A percentile compares a stretch with the other conserved stretches of the same genome.
phyloP scores from a whole-genome alignment of 2,329 filamentous ascomycete genomes.

The Xylariaceae sp. region DNA sequence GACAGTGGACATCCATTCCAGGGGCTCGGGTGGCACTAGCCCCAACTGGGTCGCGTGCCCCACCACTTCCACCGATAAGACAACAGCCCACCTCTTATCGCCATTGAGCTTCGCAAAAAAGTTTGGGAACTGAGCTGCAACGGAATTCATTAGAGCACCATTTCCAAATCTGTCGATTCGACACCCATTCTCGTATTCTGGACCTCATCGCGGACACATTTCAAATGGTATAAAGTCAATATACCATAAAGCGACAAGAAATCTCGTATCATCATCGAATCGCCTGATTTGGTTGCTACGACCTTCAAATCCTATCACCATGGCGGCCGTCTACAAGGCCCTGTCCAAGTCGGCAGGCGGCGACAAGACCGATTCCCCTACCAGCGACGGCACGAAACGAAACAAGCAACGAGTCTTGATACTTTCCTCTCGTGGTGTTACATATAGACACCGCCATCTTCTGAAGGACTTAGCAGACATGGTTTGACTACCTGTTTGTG shows the following conservation, averaged over 20 bases:
- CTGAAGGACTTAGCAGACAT: conserved; percentile 84
- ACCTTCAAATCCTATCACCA: conserved; percentile 30
- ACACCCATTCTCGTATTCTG: background rate
- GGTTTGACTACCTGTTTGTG: conserved; percentile 42
- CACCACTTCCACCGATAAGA: background rate
- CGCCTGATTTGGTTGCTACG: background rate
- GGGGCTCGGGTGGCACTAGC: background rate
- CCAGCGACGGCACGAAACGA: conserved; percentile 55
- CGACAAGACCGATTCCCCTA: conserved; percentile 46
- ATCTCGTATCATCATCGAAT: background rate
- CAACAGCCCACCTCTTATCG: background rate
- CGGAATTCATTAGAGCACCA: background rate
- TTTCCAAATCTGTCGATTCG: background rate
- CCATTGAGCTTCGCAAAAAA: background rate
- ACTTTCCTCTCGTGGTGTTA: conserved; percentile 87
- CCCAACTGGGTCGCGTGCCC: background rate
- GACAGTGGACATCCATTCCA: no score
- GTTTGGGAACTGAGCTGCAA: background rate
- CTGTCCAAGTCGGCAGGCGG: conserved; percentile 57
- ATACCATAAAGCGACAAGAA: background rate
- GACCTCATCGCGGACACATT: background rate
- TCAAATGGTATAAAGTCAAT: background rate
- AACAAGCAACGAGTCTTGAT: conserved; percentile 80
- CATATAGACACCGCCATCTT: conserved; percentile 82
- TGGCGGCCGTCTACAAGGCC: conserved; percentile 74